A percentile compares a stretch with the other conserved stretches of the same genome.
Evolutionary conservation across 2,329 filamentous ascomycete genomes (phyloP).

Genomic region (Epichloe brachyelytri): DNA sequence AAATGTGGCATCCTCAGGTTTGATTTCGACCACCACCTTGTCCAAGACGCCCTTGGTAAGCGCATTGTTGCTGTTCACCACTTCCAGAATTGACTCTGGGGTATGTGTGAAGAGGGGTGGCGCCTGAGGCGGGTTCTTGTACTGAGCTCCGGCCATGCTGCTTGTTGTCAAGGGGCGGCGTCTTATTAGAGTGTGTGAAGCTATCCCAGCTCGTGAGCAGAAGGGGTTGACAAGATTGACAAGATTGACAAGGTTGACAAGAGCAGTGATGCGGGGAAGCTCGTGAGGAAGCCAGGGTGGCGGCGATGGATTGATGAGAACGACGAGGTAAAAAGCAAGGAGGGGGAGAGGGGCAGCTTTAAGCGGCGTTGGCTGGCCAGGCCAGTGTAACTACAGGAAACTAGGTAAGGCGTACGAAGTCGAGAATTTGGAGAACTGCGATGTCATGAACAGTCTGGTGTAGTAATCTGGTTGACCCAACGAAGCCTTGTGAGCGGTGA

Average conservation of each 20-base stretch:
- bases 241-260: constrained; percentile 32
- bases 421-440: not conserved
- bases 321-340: constrained; percentile 36
- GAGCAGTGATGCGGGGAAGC: constrained; percentile 43
- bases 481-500: too few relatives aligned
- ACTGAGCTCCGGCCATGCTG: constrained; percentile 54
- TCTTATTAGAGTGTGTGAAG: constrained; percentile 6
- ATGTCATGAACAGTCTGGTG: not conserved
- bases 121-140: constrained; percentile 62
- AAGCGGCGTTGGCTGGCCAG: constrained; percentile 10
- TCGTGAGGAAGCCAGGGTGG: constrained; percentile 56
- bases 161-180: constrained; percentile 31
- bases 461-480: not conserved
- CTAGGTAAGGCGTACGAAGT: not conserved
- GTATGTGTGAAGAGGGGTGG: constrained; percentile 69
- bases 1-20: constrained; percentile 38
- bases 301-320: constrained; percentile 45
- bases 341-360: constrained; percentile 16
- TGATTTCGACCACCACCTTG: constrained; percentile 50
- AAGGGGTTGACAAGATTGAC: constrained; percentile 45
- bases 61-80: constrained; percentile 54
- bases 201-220: constrained; percentile 17
- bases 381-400: constrained; percentile 12
- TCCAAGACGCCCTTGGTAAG: constrained; percentile 51
- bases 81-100: constrained; percentile 51